Conservation (phyloP, 441 rosid species). For the Populus tomentosa region DNA sequence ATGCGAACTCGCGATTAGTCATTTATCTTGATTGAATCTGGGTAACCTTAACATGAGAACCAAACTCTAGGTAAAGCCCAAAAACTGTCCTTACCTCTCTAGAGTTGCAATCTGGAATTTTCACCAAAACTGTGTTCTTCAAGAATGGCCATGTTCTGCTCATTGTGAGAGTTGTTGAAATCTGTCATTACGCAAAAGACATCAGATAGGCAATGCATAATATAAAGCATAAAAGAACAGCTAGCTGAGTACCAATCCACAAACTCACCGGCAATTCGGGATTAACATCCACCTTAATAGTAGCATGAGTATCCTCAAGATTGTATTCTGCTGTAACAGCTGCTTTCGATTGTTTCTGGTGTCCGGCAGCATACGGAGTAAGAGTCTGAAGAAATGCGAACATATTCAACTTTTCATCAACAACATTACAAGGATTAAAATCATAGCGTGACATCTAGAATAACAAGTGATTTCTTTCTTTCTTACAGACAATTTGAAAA, state of each 20-base stretch:
- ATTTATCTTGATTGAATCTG: not conserved
- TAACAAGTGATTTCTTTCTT: not conserved
- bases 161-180: not conserved
- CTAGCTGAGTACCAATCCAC: not conserved
- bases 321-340: not conserved
- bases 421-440: not conserved
- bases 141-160: not conserved
- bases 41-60: not conserved
- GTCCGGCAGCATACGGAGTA: not conserved
- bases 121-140: not conserved
- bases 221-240: not conserved
- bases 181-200: not conserved
- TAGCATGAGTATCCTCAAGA: not conserved
- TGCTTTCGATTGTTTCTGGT: not conserved
- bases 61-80: not conserved
- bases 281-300: not conserved
- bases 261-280: not conserved
- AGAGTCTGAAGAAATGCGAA: not conserved
- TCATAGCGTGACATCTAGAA: not conserved
- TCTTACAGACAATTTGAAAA: not conserved
- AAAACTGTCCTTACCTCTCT: not conserved
- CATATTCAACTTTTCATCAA: not conserved
- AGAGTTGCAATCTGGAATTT: not conserved
- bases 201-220: not conserved
- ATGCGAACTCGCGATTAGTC: not conserved